Conservation (phyloP, 371 early-diverging fungal genomes). For the Apophysomyces sp. region DNA sequence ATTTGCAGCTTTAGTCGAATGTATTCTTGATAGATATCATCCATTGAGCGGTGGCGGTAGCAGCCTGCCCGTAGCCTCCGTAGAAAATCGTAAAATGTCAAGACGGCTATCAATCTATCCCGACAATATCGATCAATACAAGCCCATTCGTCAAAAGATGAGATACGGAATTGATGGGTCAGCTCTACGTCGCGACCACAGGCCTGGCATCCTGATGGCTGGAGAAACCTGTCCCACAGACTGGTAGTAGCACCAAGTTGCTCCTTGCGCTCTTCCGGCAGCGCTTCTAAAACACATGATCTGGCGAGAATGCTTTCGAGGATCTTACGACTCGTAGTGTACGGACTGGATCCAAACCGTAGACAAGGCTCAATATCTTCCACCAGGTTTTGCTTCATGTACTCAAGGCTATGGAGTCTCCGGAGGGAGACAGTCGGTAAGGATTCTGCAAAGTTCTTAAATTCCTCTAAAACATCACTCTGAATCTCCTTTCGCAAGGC, state of each 20-base stretch:
- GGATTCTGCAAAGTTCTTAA: slow-evolving; percentile 11
- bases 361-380: slow-evolving; percentile 74
- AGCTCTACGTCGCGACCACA: slow-evolving; percentile 35
- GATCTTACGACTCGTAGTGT: slow-evolving; percentile 62
- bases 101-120: slow-evolving; percentile 77
- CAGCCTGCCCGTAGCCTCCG: slow-evolving; percentile 74
- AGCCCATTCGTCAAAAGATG: slow-evolving; percentile 71
- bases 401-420: slow-evolving; percentile 11
- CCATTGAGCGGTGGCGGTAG: slow-evolving; percentile 61
- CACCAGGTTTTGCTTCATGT: slow-evolving; percentile 40
- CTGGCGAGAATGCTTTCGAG: slow-evolving; percentile 66
- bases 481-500: slow-evolving; percentile 21
- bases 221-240: neutral
- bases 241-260: neutral
- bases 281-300: slow-evolving; percentile 46
- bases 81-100: slow-evolving; percentile 87
- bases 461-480: slow-evolving; percentile 8
- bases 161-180: slow-evolving; percentile 72
- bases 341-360: slow-evolving; percentile 68
- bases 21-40: slow-evolving; percentile 72
- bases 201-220: slow-evolving; percentile 45
- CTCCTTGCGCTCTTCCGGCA: slow-evolving; percentile 6
- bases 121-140: slow-evolving; percentile 80
- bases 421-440: slow-evolving; percentile 1
- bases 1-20: slow-evolving; percentile 76